phyloP scores from a whole-genome alignment of 83 land plant species.

The Isoetes engelmannii region DNA sequence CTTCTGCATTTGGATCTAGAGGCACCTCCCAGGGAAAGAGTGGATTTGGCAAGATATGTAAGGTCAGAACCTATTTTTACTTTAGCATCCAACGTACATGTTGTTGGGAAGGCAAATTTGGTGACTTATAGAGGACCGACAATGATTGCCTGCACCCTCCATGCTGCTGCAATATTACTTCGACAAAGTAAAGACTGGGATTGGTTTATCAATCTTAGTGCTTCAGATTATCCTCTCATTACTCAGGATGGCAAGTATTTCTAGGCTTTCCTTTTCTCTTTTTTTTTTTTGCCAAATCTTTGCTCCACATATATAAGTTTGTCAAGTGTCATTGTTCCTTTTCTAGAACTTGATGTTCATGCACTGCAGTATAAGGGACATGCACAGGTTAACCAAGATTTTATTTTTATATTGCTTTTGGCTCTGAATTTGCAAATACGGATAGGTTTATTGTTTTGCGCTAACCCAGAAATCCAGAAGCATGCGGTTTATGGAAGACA shows the following conservation, averaged over 20 bases:
- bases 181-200: conserved; percentile 27
- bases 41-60: conserved; percentile 24
- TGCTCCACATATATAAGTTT: background rate
- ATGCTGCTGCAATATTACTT: conserved; percentile 28
- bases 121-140: conserved; percentile 32
- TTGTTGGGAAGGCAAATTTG: conserved; percentile 27
- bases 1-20: conserved; percentile 29
- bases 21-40: conserved; percentile 29
- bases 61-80: conserved; percentile 17
- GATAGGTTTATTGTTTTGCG: background rate
- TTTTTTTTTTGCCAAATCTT: background rate
- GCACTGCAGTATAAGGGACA: background rate
- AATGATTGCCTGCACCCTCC: conserved; percentile 28
- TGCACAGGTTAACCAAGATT: background rate
- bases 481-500: background rate
- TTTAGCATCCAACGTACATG: conserved; percentile 24
- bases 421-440: too few species aligned
- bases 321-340: background rate
- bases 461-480: too few species aligned
- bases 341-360: background rate
- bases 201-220: conserved; percentile 34
- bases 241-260: conserved; percentile 30
- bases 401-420: background rate
- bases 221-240: conserved; percentile 30
- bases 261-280: background rate